These are phyloP conservation scores for Phaeoacremonium minimum DNA, from an alignment of 2,329 filamentous ascomycete species.

Conservation along the genomic window DNA sequence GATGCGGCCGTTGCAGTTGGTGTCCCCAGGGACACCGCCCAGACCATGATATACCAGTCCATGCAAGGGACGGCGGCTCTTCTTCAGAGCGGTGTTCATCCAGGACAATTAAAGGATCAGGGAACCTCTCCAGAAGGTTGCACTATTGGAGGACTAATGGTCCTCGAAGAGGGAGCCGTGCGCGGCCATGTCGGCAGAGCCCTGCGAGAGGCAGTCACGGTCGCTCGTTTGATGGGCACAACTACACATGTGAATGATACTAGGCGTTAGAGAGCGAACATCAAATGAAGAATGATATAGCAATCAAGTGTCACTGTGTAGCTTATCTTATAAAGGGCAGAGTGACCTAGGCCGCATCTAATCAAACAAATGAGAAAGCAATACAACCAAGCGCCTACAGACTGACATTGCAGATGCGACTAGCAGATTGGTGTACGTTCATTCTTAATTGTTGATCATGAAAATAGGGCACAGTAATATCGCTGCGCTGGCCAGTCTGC, in stretches of 20 bases:
- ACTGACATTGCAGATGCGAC: no score
- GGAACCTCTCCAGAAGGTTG: constrained; percentile 57
- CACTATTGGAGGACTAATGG: constrained; percentile 54
- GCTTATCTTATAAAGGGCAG: no score
- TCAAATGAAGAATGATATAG: no score
- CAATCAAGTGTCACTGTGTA: no score
- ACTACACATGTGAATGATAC: constrained; percentile 36
- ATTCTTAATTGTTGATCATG: no score
- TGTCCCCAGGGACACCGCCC: constrained; percentile 48
- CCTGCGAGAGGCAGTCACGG: constrained; percentile 41
- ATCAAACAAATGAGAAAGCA: no score
- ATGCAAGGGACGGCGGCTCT: constrained; percentile 54
- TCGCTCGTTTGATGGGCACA: constrained; percentile 35
- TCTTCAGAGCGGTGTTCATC: constrained; percentile 47
- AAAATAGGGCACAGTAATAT: no score
- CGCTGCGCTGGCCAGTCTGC: no score
- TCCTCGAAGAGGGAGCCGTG: constrained; percentile 54
- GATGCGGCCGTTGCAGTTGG: constrained; percentile 59
- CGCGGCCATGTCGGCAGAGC: constrained; percentile 35
- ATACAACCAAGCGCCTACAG: no score
- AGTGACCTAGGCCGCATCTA: no score
- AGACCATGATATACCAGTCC: constrained; percentile 55
- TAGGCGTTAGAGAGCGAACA: no score
- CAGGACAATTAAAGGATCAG: constrained; percentile 53
- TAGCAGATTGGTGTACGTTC: no score